phyloP scores from a whole-genome alignment of 306 rosid species.

The Prunus campanulata region DNA sequence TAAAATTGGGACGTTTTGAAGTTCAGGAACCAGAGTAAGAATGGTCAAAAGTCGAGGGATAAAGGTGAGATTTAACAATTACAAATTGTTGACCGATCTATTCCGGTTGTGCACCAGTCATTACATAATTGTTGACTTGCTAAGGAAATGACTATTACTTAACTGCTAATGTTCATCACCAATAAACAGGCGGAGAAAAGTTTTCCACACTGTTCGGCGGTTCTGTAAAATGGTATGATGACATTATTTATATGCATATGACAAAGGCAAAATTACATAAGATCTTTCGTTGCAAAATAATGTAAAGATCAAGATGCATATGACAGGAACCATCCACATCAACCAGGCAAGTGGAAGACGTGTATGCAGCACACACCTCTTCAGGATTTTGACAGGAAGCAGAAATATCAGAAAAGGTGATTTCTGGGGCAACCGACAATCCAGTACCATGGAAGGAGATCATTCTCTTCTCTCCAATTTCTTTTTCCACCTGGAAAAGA shows the following conservation, averaged over 20 bases:
- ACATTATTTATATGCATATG: not conserved
- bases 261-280: not conserved
- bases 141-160: not conserved
- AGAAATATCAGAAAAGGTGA: conserved; percentile 52
- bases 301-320: not conserved
- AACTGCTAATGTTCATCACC: not conserved
- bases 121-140: not conserved
- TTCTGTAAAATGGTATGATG: not conserved
- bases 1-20: not conserved
- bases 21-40: not conserved
- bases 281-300: not conserved
- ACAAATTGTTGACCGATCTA: not conserved
- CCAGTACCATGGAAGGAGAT: conserved; percentile 78
- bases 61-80: not conserved
- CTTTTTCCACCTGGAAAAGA: conserved; percentile 70
- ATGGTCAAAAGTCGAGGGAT: not conserved
- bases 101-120: not conserved
- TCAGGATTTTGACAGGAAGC: conserved; percentile 53
- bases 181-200: not conserved
- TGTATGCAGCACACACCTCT: conserved; percentile 51
- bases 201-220: not conserved
- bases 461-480: conserved; percentile 88
- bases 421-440: conserved; percentile 65
- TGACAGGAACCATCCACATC: conserved; percentile 14
- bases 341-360: conserved; percentile 10